phyloP scores from a whole-genome alignment of 2,329 filamentous ascomycete species.

The Chaetomium sp. region DNA sequence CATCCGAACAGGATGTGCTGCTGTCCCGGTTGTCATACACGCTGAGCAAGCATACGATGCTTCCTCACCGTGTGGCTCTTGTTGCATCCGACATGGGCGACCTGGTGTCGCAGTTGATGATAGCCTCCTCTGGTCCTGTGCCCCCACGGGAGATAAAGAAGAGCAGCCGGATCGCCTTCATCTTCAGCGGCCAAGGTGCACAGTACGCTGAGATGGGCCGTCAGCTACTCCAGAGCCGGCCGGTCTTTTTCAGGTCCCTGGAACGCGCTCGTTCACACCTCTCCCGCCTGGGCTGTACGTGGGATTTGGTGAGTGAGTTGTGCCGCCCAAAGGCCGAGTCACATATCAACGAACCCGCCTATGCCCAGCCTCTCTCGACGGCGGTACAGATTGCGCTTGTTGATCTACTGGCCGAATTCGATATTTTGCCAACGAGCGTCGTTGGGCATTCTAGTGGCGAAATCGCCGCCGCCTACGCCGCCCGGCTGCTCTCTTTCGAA shows the following conservation, averaged over 20 bases:
- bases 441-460: constrained; percentile 33
- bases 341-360: constrained; percentile 22
- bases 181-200: constrained; percentile 40
- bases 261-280: too few relatives aligned
- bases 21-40: background rate
- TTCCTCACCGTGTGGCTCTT: background rate
- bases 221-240: background rate
- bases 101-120: background rate
- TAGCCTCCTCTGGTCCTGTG: too few relatives aligned
- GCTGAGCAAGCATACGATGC: background rate
- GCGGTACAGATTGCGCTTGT: constrained; percentile 45
- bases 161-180: constrained; percentile 19
- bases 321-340: constrained; percentile 18
- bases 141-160: background rate
- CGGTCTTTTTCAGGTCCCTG: background rate
- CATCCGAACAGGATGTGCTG: background rate
- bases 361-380: constrained; percentile 40
- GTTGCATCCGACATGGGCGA: background rate
- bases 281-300: background rate
- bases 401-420: constrained; percentile 37
- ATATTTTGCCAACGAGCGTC: constrained; percentile 35
- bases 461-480: constrained; percentile 8
- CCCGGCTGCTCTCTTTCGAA: background rate
- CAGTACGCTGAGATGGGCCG: constrained; percentile 25
- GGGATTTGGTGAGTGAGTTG: constrained; percentile 7